Evolutionary conservation across 177 flowering plant species (phyloP), one percentile per base, ranked within the genome.

Genomic region (Vitis hybrid): DNA sequence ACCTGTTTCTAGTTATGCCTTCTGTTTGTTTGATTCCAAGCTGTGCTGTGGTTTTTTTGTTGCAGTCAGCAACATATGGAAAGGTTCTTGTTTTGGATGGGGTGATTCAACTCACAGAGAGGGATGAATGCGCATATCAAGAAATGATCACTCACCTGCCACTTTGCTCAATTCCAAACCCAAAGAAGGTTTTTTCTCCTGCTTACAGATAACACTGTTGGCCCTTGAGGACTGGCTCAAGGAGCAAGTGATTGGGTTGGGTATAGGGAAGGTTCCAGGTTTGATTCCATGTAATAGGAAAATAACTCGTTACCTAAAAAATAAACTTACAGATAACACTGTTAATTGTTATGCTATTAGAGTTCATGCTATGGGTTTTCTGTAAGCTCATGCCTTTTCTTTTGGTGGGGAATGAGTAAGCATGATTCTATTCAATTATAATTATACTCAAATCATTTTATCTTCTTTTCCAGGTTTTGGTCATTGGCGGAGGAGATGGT

Each of bases 81-180:
- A 96, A 92, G 75, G 99, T 96, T 79, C 97, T 96, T 60, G 89
- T 96, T 61, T 89, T 96, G 85, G 99, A 96, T 85, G 99, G 99
- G 48, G 97, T 94, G 71, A 92, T 96, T 82, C 99, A 96, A 81
- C 90, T 93, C n/a, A 96, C 99, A 0, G 94, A 96, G 81, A 88
- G 98, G 81, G 99, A 96, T 81, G 99, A 96, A 74, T 96, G 97
- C 78, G 98, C 99, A 7, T 96, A 96, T 74, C 99, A 96, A 79
- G 99, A 96, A 81, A 96, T 96, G 99, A 94, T 96, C 60, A 73
- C 90, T 73, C 99, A 93, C 70, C 94, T 96, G 76, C 99, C 99
- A 2, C 94, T 96, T 46, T 89, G 97, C 86, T 96, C 99, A 52
- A 96, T 96, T 76, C 90, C 92, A 30, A 88, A 92, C 78, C 99